A percentile compares a stretch with the other conserved stretches of the same genome.
Evolutionary conservation across 768 basidiomycete genomes (phyloP).

Genomic region (Lactarius pseudohatsudake): DNA sequence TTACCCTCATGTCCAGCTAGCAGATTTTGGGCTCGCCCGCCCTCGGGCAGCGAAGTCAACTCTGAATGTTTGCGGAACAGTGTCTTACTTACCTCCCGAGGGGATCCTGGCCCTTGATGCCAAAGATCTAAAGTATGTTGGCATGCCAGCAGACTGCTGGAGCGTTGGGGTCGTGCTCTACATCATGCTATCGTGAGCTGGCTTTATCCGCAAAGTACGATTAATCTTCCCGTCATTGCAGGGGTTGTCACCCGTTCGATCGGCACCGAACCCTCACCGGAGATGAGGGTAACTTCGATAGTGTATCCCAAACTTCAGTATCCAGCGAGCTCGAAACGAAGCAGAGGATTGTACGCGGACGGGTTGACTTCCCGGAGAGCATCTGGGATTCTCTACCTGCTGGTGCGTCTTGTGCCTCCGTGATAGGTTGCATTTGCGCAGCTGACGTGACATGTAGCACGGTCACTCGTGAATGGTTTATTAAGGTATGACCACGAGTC

Average conservation of each 20-base stretch:
- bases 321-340: conserved; percentile 62
- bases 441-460: conserved; percentile 44
- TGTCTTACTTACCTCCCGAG: conserved; percentile 84
- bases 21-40: conserved; percentile 85
- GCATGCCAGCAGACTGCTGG: conserved; percentile 92
- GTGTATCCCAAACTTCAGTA: conserved; percentile 43
- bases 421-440: conserved; percentile 9
- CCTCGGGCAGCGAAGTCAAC: conserved; percentile 79
- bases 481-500: conserved; percentile 55
- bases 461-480: conserved; percentile 56
- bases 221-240: conserved; percentile 5
- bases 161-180: conserved; percentile 80
- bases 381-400: conserved; percentile 58
- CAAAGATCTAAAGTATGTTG: conserved; percentile 68
- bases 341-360: conserved; percentile 58
- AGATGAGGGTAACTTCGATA: not conserved
- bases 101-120: conserved; percentile 77
- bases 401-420: conserved; percentile 45
- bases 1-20: conserved; percentile 81
- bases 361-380: conserved; percentile 45
- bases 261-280: conserved; percentile 2
- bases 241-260: conserved; percentile 26
- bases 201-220: not conserved
- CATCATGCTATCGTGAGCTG: conserved; percentile 77
- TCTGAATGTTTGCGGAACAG: conserved; percentile 83